These are phyloP conservation scores for Capsicum pubescens DNA, from an alignment of 257 asterid genomes.

Conservation along the genomic window DNA sequence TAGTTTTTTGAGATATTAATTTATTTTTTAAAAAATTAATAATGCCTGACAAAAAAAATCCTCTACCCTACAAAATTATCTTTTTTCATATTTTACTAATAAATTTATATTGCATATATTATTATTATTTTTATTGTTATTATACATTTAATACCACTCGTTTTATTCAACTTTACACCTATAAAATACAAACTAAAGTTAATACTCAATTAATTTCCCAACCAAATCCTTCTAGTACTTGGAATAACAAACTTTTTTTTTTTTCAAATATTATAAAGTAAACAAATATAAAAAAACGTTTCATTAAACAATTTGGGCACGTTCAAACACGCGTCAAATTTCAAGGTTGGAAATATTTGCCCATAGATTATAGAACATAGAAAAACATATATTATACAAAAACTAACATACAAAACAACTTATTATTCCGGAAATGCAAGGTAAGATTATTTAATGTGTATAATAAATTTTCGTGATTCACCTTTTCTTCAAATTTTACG, in stretches of 20 bases:
- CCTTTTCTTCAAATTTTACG: neutral
- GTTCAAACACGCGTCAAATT: slow-evolving; percentile 23
- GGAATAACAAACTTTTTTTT: neutral
- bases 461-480: neutral
- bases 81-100: neutral
- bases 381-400: neutral
- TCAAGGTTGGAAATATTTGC: neutral
- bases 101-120: neutral
- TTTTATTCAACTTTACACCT: neutral
- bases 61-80: no score
- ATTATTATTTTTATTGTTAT: neutral
- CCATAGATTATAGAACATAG: slow-evolving; percentile 2
- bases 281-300: neutral
- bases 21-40: neutral
- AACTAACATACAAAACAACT: no score
- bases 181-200: neutral
- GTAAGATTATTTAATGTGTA: no score
- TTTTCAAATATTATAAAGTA: neutral
- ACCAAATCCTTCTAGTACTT: neutral
- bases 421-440: no score
- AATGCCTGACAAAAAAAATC: neutral
- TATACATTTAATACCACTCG: neutral
- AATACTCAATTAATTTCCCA: neutral
- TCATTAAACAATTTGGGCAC: slow-evolving; percentile 22
- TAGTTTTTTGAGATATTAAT: neutral